Evolutionary conservation across 768 basidiomycete genomes (phyloP).

Genomic region (Mrakia gelida): DNA sequence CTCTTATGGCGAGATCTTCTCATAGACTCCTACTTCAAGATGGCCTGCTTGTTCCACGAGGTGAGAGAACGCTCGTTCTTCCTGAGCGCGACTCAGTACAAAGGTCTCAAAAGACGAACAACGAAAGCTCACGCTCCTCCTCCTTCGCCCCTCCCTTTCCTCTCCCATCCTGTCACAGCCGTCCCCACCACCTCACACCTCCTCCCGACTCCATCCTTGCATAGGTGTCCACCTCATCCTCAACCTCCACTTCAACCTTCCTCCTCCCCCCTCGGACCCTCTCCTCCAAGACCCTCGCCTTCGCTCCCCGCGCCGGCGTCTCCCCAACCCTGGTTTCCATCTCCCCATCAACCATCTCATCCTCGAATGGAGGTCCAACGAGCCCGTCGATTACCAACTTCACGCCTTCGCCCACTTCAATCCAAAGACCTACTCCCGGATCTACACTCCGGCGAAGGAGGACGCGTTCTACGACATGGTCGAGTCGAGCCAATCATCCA

Average conservation of each 20-base stretch:
- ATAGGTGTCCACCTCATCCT: neutral
- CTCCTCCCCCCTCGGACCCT: neutral
- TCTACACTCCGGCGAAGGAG: neutral
- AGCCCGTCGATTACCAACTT: neutral
- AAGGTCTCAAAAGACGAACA: neutral
- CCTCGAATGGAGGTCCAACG: neutral
- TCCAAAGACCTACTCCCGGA: neutral
- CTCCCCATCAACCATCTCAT: neutral
- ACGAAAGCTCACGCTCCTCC: neutral
- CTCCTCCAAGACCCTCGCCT: neutral
- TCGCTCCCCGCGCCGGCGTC: neutral
- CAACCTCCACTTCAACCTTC: neutral
- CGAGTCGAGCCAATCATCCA: neutral
- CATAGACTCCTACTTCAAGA: neutral
- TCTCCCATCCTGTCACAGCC: neutral
- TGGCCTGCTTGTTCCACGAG: neutral
- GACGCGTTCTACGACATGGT: neutral
- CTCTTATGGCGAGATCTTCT: neutral
- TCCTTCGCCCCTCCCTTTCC: neutral
- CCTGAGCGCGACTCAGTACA: neutral
- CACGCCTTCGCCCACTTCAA: neutral
- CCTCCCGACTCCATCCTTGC: neutral
- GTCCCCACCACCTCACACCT: neutral
- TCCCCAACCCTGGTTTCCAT: neutral
- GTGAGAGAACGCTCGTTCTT: neutral